phyloP scores from a whole-genome alignment of 1,284 basidiomycete species.

The Hemileia vastatrix region DNA sequence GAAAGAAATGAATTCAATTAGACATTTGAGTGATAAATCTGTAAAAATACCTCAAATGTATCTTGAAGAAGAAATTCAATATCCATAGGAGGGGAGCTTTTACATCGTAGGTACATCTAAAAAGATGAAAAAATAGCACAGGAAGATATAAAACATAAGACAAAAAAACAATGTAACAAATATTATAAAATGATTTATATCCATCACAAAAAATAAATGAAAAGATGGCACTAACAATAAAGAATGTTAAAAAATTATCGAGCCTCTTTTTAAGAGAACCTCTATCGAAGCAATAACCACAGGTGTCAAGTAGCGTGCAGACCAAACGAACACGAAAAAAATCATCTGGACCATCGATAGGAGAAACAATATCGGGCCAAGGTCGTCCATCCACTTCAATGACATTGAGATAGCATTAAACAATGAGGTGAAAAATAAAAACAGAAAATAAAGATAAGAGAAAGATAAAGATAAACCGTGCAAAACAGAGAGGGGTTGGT shows the following conservation, averaged over 20 bases:
- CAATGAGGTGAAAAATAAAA: not conserved
- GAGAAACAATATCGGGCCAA: slow-evolving; percentile 63
- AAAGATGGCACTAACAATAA: slow-evolving; percentile 58
- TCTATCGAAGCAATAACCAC: slow-evolving; percentile 94
- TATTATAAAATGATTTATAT: too few species aligned
- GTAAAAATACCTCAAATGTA: slow-evolving; percentile 58
- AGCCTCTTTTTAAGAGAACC: slow-evolving; percentile 82
- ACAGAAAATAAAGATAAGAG: too few species aligned
- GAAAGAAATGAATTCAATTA: not conserved
- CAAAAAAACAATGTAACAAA: too few species aligned
- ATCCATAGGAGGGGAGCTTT: slow-evolving; percentile 18
- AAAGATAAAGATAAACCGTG: too few species aligned
- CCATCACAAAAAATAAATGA: not conserved
- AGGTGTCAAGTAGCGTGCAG: slow-evolving; percentile 85
- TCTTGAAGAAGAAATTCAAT: slow-evolving; percentile 48
- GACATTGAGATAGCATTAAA: not conserved
- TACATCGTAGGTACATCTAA: slow-evolving; percentile 22
- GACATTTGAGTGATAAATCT: not conserved
- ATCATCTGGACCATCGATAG: slow-evolving; percentile 84
- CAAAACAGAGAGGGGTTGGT: too few species aligned
- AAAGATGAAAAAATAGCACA: not conserved
- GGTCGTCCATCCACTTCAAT: slow-evolving; percentile 67
- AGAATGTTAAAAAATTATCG: slow-evolving; percentile 82
- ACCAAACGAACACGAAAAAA: slow-evolving; percentile 88
- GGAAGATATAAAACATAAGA: not conserved